Evolutionary conservation across 495 filamentous ascomycete genomes (phyloP), one percentile per base, ranked within the genome.

Genomic region (Penicillium silybi): DNA sequence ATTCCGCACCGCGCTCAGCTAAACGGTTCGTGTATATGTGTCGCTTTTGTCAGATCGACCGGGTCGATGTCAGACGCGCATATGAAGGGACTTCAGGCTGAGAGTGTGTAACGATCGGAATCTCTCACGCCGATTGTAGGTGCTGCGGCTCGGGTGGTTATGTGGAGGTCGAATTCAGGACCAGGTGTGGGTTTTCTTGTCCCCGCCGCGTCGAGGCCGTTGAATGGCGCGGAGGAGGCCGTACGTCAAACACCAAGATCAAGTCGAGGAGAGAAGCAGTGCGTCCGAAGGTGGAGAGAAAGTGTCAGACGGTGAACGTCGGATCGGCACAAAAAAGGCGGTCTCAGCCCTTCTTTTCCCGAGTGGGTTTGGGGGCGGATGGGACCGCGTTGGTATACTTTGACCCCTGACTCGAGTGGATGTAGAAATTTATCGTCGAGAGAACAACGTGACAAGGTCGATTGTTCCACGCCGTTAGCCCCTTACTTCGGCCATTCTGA

Each of bases 251-350:
- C 37, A 46, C 16, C 18, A 11, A 46, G 38, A 25, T 26, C 6
- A 35, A 37, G 34, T 18, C n/a, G 35, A 41, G 18, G 42, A 34
- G 22, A 45, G 41, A 32, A 39, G 10, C 22, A 6, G 39, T 20
- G 23, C 17, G n/a, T 19, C 27, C 23, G 6, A 23, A 23, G 23
- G 39, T 50, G 47, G 47, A 37, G 40, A 34, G 47, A 25, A 57
- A 52, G 46, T 56, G 56, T 51, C 52, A 59, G 48, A 48, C 20
- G 10, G 57, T 61, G 29, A 52, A 54, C 44, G 54, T 62, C 50
- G 53, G 57, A 62, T 59, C 59, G 59, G 56, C 62, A 62, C 48
- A 57, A 62, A 59, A 64, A 59, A 61, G 58, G 58, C 58, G 58
- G 58, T 58, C 58, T 61, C 58, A 46, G 45, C 48, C 42, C 42